Evolutionary conservation across 352 stramenopile genomes (phyloP), one percentile per base, ranked within the genome.

Genomic region (Pythium volutum): DNA sequence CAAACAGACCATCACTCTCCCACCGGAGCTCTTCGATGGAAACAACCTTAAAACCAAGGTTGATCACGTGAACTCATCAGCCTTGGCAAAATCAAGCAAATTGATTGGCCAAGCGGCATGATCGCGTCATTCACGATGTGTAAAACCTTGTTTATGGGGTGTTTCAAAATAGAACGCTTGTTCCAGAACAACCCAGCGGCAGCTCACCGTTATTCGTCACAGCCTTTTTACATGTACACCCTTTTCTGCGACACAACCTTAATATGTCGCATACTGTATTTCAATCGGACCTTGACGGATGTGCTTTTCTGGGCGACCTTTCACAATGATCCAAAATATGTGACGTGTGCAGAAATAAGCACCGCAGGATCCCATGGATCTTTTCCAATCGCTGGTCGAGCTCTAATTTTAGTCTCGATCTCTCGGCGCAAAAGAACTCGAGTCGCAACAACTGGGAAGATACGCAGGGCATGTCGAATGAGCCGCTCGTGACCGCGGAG

Each of bases 401-500:
- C 52, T 47, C 52, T 59, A 59, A 51, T 47, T 47, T 59, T 59
- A 59, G 52, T 38, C 12, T 12, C 39, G 10, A 8, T 8, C 31
- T 11, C 10, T 11, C 31, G 8, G 14, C 31, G 31, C 31, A 36
- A 36, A 36, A 4, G 31, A 11, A 8, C 31, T 36, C 14, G 31
- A 8, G 8, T 36, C 31, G 31, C 8, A 9, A 36, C 31, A 34
- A 55, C 9, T 16, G 8, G 16, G 27, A 53, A 23, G 52, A 66
- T 56, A 60, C 51, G 31, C 50, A 9, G 33, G 42, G 15, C 16
- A 87, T 88, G 78, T 87, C 78, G 49, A 84, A 71, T n/a, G 81
- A 88, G 74, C 53, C 62, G 36, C 66, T 90, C 25, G 75, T 90
- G 62, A 68, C 70, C 38, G 59, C 52, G 22, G 75, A 86, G 23